A percentile compares a stretch with the other conserved stretches of the same genome.
Conservation (phyloP, 2,329 filamentous ascomycete genomes). For the Xylaria multiplex region DNA sequence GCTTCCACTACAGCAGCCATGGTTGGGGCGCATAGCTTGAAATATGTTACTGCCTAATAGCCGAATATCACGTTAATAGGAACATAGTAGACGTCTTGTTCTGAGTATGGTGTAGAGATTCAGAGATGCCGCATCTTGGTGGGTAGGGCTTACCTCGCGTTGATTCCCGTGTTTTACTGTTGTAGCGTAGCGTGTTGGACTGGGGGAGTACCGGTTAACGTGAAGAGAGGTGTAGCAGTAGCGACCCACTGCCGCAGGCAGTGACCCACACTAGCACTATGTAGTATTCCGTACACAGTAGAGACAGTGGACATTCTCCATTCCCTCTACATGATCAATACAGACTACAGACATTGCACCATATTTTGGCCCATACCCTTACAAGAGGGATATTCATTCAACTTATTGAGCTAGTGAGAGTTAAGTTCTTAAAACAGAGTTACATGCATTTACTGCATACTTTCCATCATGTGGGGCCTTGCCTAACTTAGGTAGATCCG, state of each 20-base stretch:
- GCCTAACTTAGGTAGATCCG: too few relatives aligned
- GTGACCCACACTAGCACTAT: too few relatives aligned
- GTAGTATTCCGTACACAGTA: too few relatives aligned
- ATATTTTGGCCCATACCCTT: too few relatives aligned
- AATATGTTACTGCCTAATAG: not conserved
- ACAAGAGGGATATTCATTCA: not conserved
- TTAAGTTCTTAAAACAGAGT: not conserved
- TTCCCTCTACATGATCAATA: too few relatives aligned
- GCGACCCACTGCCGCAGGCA: too few relatives aligned
- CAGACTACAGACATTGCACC: too few relatives aligned
- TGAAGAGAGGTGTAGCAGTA: too few relatives aligned
- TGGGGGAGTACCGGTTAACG: conserved; percentile 8
- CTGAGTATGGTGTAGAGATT: not conserved
- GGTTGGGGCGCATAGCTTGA: conserved; percentile 16
- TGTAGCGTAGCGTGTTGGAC: conserved; percentile 4
- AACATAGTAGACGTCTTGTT: not conserved
- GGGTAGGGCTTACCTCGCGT: conserved; percentile 21
- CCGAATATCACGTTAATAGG: conserved; percentile 25
- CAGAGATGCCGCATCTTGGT: conserved; percentile 4
- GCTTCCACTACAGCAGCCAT: conserved; percentile 42
- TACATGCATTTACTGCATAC: not conserved
- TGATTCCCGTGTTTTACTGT: conserved; percentile 15
- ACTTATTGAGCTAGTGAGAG: not conserved
- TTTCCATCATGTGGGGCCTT: too few relatives aligned
- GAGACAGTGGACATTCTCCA: too few relatives aligned